Conservation (phyloP, 495 filamentous ascomycete species). For the Paragyromitra xinjiangensis region DNA sequence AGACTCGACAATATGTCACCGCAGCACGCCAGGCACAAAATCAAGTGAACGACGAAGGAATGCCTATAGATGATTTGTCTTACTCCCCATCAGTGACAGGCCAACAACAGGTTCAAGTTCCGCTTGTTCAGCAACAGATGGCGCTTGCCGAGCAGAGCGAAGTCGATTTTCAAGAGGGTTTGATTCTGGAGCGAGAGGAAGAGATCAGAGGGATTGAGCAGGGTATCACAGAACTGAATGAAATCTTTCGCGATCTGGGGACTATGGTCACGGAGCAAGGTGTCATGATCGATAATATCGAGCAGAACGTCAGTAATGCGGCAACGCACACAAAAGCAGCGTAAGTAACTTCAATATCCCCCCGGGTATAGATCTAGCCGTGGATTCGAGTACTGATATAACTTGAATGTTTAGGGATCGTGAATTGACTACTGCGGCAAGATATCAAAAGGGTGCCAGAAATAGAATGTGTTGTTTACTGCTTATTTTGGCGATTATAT, state of each 20-base stretch:
- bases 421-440: slow-evolving; percentile 80
- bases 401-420: slow-evolving; percentile 61
- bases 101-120: slow-evolving; percentile 67
- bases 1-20: slow-evolving; percentile 83
- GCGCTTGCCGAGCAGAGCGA: slow-evolving; percentile 91
- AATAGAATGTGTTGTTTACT: slow-evolving; percentile 92
- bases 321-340: slow-evolving; percentile 82
- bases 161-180: slow-evolving; percentile 94
- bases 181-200: slow-evolving; percentile 93
- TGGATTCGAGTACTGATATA: slow-evolving; percentile 5
- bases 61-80: slow-evolving; percentile 57
- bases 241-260: slow-evolving; percentile 94
- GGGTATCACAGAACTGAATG: slow-evolving; percentile 91
- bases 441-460: slow-evolving; percentile 92
- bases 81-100: slow-evolving; percentile 58
- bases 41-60: slow-evolving; percentile 44
- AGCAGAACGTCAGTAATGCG: slow-evolving; percentile 83
- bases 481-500: slow-evolving; percentile 86
- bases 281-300: slow-evolving; percentile 85
- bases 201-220: slow-evolving; percentile 98
- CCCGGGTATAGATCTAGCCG: neutral
- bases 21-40: slow-evolving; percentile 68
- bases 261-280: slow-evolving; percentile 96
- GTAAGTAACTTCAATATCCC: slow-evolving; percentile 25
- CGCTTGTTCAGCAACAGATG: slow-evolving; percentile 72